Conservation (phyloP, 2,329 filamentous ascomycete genomes). For the Triangularia setosa region DNA sequence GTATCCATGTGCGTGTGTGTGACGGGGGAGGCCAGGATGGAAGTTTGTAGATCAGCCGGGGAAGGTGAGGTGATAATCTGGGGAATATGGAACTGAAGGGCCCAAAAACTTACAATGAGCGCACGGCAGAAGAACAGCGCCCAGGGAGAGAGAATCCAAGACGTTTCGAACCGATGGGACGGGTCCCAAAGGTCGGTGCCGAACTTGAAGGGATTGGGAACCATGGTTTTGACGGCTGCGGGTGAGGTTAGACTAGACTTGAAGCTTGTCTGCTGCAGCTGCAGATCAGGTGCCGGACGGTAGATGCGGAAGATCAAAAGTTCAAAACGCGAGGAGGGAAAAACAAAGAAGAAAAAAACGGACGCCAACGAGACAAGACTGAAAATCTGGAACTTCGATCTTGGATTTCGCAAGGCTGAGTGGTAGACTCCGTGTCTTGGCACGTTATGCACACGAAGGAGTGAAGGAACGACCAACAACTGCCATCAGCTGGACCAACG, state of each 20-base stretch:
- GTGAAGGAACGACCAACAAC: background rate
- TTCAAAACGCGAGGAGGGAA: background rate
- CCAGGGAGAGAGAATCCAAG: conserved; percentile 70
- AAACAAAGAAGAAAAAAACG: background rate
- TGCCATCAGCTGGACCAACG: background rate
- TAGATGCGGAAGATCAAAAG: background rate
- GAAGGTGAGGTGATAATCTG: conserved; percentile 11
- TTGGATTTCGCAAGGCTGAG: background rate
- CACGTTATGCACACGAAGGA: background rate
- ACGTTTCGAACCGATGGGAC: conserved; percentile 69
- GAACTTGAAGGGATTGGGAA: conserved; percentile 32
- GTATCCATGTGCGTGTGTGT: background rate
- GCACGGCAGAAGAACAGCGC: conserved; percentile 56
- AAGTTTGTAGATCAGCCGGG: background rate
- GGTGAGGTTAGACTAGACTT: background rate
- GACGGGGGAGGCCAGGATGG: background rate
- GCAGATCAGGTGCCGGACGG: background rate
- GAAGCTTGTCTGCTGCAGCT: background rate
- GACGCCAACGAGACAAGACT: background rate
- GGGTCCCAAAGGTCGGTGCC: conserved; percentile 47
- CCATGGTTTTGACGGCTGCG: conserved; percentile 1
- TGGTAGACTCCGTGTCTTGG: background rate
- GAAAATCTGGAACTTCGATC: background rate
- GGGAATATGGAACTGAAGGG: background rate
- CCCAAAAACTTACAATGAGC: conserved; percentile 43